Conservation (phyloP, 2,329 filamentous ascomycete genomes). For the Aspergillus unguis region DNA sequence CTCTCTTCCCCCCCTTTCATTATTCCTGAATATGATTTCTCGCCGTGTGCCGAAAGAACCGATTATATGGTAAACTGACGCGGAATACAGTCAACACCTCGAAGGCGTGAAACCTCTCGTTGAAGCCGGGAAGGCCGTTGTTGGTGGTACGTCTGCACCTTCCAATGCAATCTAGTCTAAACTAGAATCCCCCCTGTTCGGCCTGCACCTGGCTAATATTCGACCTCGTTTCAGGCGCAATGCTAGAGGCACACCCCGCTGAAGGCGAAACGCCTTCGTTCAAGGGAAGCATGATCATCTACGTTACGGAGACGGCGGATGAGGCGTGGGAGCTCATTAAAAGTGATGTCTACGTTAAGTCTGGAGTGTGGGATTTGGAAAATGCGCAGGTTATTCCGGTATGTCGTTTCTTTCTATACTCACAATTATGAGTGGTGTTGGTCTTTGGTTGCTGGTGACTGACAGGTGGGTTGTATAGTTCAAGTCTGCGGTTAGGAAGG, state of each 20-base stretch:
- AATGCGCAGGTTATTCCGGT: slow-evolving; percentile 51
- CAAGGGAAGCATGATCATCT: slow-evolving; percentile 69
- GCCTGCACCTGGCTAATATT: not conserved
- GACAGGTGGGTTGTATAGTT: slow-evolving; percentile 20
- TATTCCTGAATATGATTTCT: not conserved
- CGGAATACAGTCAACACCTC: slow-evolving; percentile 51
- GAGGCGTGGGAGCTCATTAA: slow-evolving; percentile 65
- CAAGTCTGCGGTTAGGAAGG: slow-evolving; percentile 29
- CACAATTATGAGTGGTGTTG: not conserved
- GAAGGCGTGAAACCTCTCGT: slow-evolving; percentile 51
- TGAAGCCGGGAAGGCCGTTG: slow-evolving; percentile 57
- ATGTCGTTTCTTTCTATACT: slow-evolving; percentile 18
- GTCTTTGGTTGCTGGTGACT: not conserved
- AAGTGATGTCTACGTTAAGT: slow-evolving; percentile 68
- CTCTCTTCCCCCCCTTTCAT: not conserved
- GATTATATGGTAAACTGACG: too few relatives aligned
- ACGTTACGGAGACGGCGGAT: slow-evolving; percentile 64
- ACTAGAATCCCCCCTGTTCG: not conserved
- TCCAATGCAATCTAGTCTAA: not conserved
- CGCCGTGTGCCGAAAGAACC: too few relatives aligned
- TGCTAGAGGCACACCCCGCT: slow-evolving; percentile 63
- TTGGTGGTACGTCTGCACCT: slow-evolving; percentile 55
- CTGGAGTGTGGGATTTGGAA: slow-evolving; percentile 76
- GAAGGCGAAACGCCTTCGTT: slow-evolving; percentile 63
- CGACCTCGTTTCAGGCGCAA: slow-evolving; percentile 52